Base-by-base conservation (phyloP, 495 filamentous ascomycete genomes). In the Hapsidospora chrysogenum region DNA sequence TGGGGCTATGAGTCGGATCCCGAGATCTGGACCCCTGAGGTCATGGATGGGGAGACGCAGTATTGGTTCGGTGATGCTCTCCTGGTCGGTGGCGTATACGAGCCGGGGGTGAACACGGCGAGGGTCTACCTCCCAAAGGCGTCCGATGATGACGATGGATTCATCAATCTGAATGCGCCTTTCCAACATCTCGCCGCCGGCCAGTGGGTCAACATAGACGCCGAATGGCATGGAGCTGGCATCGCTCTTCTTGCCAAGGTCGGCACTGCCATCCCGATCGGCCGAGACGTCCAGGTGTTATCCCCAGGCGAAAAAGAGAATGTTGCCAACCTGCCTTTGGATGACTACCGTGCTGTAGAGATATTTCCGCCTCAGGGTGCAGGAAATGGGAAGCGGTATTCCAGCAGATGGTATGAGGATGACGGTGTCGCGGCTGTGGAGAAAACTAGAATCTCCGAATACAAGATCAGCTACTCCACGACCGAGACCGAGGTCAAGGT, bases 41-140 rank as follows among this genome's bases (percentile, higher is more conserved):
- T 62, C 3, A 54, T 71, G 34, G 53, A 57, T 2, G 72, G 74
- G 10, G 76, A 79, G 25, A 64, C 66, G 18, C 74, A 80, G 43
- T 80, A 73, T 56, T 80, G 76, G 76, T 66, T 80, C 37, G 74
- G 76, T 9, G 70, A 77, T 43, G 60, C 61, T n/a, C 51, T 80
- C 4, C 57, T 80, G 3, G 60, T 80, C 16, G 70, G 70, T 4
- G 74, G 76, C 13, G 72, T 80, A 5, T 78, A 76, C 47, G 60
- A 75, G 45, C 55, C 70, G 1, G 72, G 67, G 8, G 50, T 60
- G 14, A 58, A 45, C 17, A 56, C 43, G 17, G 67, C 66, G 3
- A 60, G 58, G 14, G 49, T 80, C 15, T 80, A 80, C 38, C 65
- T 80, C 0, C 76, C 76, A 1, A 66, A 60, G 42, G 41, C 41